These are phyloP conservation scores for Penicillium aurantiogriseum DNA, from an alignment of 2,329 filamentous ascomycete species.

Conservation along the genomic window DNA sequence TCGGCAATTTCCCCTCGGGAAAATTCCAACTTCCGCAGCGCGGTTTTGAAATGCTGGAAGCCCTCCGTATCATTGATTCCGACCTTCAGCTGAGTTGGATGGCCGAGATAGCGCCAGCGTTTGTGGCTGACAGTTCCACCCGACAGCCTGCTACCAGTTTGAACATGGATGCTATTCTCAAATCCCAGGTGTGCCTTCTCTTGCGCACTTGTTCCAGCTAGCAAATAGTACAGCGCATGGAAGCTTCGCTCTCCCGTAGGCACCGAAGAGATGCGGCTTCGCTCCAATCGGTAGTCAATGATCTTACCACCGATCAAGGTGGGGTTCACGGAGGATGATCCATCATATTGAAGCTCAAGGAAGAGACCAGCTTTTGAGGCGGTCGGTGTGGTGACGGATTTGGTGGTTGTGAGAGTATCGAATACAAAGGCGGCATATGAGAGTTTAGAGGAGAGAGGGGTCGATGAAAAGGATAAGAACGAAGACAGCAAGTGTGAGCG, in stretches of 20 bases:
- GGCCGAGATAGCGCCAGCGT: conserved; percentile 93
- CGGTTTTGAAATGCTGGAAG: conserved; percentile 97
- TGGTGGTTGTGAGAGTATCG: conserved; percentile 93
- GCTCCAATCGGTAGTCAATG: conserved; percentile 86
- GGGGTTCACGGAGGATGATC: conserved; percentile 76
- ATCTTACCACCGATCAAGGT: conserved; percentile 91
- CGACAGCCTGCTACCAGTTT: conserved; percentile 50
- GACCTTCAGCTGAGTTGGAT: conserved; percentile 94
- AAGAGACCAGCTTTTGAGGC: conserved; percentile 95
- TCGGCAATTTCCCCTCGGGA: conserved; percentile 90
- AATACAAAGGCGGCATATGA: conserved; percentile 94
- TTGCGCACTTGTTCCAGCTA: conserved; percentile 84
- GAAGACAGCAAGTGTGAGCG: conserved; percentile 84
- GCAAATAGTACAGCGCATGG: conserved; percentile 90
- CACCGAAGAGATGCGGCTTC: conserved; percentile 85
- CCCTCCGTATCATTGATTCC: conserved; percentile 95
- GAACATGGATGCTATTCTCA: conserved; percentile 46
- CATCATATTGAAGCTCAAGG: conserved; percentile 96
- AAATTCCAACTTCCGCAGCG: conserved; percentile 89
- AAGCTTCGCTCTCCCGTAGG: conserved; percentile 96
- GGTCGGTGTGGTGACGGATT: conserved; percentile 90
- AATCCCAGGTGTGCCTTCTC: conserved; percentile 84
- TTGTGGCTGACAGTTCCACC: conserved; percentile 62
- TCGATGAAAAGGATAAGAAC: conserved; percentile 84
- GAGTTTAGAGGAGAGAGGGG: conserved; percentile 87